Evolutionary conservation across 352 stramenopile species (phyloP), one percentile per base, ranked within the genome.

Genomic region (Peronosclerospora sorghi): DNA sequence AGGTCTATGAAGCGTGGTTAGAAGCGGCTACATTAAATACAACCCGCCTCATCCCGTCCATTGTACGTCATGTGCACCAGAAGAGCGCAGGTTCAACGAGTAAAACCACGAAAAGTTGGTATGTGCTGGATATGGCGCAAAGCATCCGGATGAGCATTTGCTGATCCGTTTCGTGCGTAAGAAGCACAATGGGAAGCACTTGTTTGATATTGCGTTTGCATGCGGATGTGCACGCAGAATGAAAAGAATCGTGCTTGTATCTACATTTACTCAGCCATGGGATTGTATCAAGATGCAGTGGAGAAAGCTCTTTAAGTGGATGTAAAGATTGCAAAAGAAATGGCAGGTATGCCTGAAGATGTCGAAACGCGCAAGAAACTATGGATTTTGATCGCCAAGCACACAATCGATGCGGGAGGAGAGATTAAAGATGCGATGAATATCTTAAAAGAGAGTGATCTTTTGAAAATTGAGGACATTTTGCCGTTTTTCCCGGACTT

Each of bases 401-500:
- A 95, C 51, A 89, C 84, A 37, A 96, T 97, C 37, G 81, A 95
- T 48, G 79, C 78, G 1, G 81, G 77, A 23, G 73, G 69, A 15
- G 70, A 89, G 50, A 87, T 92, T 48, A 89, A 88, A 42, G 77
- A 85, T 32, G 73, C 73, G 8, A 83, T 86, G 78, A 75, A 67
- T 6, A 89, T 95, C 39, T 50, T 95, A 8, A 88, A 94, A 27
- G 80, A 94, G 35, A 93, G 80, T 32, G 68, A 62, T 1, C 40
- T 96, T 37, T 52, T 97, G 14, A 91, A 90, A 62, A 96, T 97
- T 40, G 87, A 97, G 50, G 90, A 97, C 44, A 92, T 97, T 19
- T 49, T 97, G 36, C 85, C 88, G 12, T 96, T 95, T 55, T 95
- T 97, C 54, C 90, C 90, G 3, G 90, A 97, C 48, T 96, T 97